These are phyloP conservation scores for Salicornia ramosissima DNA, from an alignment of 148 eudicot genomes.

Conservation along the genomic window DNA sequence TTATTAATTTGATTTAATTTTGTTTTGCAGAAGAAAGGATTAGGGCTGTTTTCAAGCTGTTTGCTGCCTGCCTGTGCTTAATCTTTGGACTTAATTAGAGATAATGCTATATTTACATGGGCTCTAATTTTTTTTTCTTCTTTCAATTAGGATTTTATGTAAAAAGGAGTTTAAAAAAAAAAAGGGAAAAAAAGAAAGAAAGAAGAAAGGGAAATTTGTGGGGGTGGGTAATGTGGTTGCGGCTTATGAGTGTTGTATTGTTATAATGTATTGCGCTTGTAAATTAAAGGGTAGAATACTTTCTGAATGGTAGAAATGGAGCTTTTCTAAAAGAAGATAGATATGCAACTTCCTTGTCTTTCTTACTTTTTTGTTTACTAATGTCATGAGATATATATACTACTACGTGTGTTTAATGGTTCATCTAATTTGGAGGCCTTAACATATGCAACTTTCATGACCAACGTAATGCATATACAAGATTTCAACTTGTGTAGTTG, in stretches of 20 bases:
- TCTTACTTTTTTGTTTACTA: neutral
- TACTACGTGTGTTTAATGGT: neutral
- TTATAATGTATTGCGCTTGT: conserved; percentile 9
- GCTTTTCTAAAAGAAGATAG: conserved; percentile 20
- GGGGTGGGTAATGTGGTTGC: conserved; percentile 1
- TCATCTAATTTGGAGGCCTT: too few relatives aligned
- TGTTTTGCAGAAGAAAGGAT: conserved; percentile 57
- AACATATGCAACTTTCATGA: too few relatives aligned
- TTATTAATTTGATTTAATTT: conserved; percentile 4
- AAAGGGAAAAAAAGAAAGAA: neutral
- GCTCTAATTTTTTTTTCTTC: neutral
- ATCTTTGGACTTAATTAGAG: neutral
- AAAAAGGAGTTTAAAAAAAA: conserved; percentile 3
- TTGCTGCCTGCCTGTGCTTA: conserved; percentile 49
- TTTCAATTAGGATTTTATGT: conserved; percentile 26
- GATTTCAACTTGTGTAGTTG: too few relatives aligned
- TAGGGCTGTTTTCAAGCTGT: conserved; percentile 71
- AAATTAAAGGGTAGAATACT: conserved; percentile 19
- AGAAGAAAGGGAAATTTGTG: neutral
- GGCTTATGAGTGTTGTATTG: conserved; percentile 10
- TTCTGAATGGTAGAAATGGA: conserved; percentile 11
- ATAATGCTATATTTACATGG: neutral
- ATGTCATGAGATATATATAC: conserved; percentile 7
- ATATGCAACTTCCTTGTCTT: neutral
- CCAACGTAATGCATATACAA: too few relatives aligned